Conservation (phyloP, 192 early-diverging fungal species). For the Coemansia reversa region DNA sequence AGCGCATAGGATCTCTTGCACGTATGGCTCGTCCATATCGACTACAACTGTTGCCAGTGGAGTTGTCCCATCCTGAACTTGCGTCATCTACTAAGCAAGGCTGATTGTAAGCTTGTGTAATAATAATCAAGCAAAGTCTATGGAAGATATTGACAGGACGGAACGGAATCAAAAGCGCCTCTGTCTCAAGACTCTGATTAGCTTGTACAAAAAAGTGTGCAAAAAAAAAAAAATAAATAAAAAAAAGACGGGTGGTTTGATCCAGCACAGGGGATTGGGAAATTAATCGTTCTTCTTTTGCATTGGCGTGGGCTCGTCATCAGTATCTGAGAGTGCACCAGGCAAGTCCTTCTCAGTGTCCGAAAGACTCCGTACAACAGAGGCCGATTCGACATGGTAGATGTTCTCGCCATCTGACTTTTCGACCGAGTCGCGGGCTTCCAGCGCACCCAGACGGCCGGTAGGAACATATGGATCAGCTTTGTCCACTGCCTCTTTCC, state of each 20-base stretch:
- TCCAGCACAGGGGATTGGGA: not conserved
- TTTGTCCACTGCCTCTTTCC: constrained; percentile 29
- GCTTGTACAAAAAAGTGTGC: not conserved
- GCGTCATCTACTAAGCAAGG: not conserved
- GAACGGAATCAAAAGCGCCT: too few species aligned
- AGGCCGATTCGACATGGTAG: constrained; percentile 39
- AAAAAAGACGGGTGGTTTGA: not conserved
- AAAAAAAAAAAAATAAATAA: constrained; percentile 3
- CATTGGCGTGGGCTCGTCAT: constrained; percentile 1
- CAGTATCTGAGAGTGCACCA: not conserved
- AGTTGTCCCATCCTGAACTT: too few species aligned
- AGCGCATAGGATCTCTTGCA: constrained; percentile 35
- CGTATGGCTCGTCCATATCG: constrained; percentile 56
- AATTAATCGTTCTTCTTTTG: constrained; percentile 7
- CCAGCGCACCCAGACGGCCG: constrained; percentile 37
- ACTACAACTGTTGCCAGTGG: constrained; percentile 31
- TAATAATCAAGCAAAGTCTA: not conserved
- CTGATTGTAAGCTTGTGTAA: constrained; percentile 1
- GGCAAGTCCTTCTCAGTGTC: constrained; percentile 13
- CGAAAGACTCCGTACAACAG: constrained; percentile 23
- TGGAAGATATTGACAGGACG: too few species aligned
- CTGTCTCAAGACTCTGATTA: too few species aligned
- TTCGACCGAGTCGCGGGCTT: constrained; percentile 39
- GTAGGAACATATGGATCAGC: constrained; percentile 52
- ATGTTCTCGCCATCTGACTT: constrained; percentile 49